Evolutionary conservation across 2,329 filamentous ascomycete genomes (phyloP).

Genomic region (Hypoxylon sp.): DNA sequence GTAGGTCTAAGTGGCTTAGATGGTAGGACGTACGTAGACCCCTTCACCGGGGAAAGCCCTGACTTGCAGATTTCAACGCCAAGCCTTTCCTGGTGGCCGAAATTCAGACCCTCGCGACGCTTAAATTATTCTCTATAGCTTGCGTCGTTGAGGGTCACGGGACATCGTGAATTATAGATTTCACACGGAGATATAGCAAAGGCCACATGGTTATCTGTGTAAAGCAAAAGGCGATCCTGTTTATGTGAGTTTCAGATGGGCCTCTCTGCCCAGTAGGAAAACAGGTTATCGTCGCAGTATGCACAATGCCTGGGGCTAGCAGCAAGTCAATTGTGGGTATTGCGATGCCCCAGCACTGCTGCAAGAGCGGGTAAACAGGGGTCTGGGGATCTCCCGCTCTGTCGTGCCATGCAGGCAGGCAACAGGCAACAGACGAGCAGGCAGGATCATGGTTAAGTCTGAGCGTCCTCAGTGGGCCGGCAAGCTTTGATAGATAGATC

Average conservation of each 20-base stretch:
- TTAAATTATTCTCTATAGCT: slow-evolving; percentile 23
- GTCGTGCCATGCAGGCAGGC: slow-evolving; percentile 49
- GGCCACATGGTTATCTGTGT: not conserved
- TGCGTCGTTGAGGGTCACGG: slow-evolving; percentile 44
- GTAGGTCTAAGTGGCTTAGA: slow-evolving; percentile 20
- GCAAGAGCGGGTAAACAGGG: slow-evolving; percentile 61
- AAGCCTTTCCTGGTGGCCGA: slow-evolving; percentile 22
- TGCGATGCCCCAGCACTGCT: slow-evolving; percentile 54
- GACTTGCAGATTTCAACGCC: slow-evolving; percentile 24
- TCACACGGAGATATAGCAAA: slow-evolving; percentile 12
- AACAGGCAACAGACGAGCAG: slow-evolving; percentile 48
- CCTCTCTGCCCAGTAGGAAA: slow-evolving; percentile 3
- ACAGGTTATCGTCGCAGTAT: slow-evolving; percentile 22
- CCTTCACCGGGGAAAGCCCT: slow-evolving; percentile 10
- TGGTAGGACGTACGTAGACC: slow-evolving; percentile 14
- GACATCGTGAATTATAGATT: slow-evolving; percentile 22
- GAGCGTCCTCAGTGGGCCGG: slow-evolving; percentile 41
- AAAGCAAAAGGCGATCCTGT: slow-evolving; percentile 5
- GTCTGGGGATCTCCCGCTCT: slow-evolving; percentile 54
- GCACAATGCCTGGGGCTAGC: slow-evolving; percentile 9
- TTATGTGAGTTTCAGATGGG: slow-evolving; percentile 17
- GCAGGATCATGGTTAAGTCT: slow-evolving; percentile 40
- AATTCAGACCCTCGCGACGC: slow-evolving; percentile 21
- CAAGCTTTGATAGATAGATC: slow-evolving; percentile 46
- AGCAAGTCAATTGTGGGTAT: slow-evolving; percentile 25